Base-by-base conservation (phyloP, 2,329 filamentous ascomycete species). In the Ilyonectria sp. region DNA sequence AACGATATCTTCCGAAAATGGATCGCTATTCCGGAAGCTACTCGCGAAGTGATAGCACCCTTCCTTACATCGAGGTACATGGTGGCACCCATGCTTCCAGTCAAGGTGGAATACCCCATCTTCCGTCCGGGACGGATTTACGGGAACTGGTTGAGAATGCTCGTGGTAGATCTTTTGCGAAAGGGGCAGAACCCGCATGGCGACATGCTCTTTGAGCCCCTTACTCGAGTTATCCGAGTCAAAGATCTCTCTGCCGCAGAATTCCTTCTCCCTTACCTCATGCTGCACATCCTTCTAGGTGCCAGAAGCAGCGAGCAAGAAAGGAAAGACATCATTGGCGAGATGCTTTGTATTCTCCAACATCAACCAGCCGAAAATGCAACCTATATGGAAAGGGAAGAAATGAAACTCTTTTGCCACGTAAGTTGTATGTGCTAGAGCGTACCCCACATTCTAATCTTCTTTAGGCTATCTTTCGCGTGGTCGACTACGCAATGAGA, bases 401-500 rank as follows among this genome's bases (percentile, higher is more conserved):
- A 94, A 57, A 88, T 94, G 75, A 93, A 95, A 76, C 86, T 93
- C 59, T 97, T 93, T 78, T 97, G 94, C 76, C 94, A 98, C 85
- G 94, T 94, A 84, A 83, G 86, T 75, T 33, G n/a, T 2, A 3
- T 4, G 17, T 10, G 2, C 17, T 40, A 7, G 4, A 11, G 31
- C 11, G 17, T 33, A 11, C 29, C n/a, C 7, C 58, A 5, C 4
- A 23, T 72, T 6, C 52, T 69, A 67, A 64, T 76, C 55, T 77
- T 70, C 40, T 3, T 17, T 58, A 96, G 93, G 94, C 93, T 63
- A 91, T 98, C 2, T 99, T 99, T 79, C 90, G 92, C 53, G 89
- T 97, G 4, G 86, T 99, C 0, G 97, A 99, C 79, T 98, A 99
- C 79, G 89, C 95, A 68, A 94, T 94, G 76, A 89, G 92, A 70